phyloP scores from a whole-genome alignment of 768 basidiomycete genomes.

The Mycena sanguinolenta region DNA sequence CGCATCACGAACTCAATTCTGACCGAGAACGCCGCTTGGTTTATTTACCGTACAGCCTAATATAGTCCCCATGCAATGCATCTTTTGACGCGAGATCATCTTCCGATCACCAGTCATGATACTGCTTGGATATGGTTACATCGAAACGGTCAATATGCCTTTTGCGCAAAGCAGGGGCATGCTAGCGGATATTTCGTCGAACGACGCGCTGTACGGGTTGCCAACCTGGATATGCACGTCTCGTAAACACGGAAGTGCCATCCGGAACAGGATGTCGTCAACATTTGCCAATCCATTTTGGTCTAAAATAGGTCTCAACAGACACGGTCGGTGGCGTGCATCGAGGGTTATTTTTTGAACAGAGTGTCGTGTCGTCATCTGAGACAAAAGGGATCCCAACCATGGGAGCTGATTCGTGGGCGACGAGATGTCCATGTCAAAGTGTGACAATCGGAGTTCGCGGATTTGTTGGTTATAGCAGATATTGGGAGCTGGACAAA shows the following conservation, averaged over 20 bases:
- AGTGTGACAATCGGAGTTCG: conserved; percentile 24
- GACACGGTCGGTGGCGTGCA: conserved; percentile 17
- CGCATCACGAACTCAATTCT: neutral
- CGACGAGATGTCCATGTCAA: conserved; percentile 26
- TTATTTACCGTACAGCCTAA: neutral
- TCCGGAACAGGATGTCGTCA: conserved; percentile 15
- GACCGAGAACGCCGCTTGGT: neutral
- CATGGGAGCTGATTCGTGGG: conserved; percentile 32
- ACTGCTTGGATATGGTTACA: conserved; percentile 18
- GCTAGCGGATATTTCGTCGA: conserved; percentile 3
- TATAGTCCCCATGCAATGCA: neutral
- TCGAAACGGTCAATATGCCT: conserved; percentile 9
- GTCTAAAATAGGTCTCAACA: conserved; percentile 1
- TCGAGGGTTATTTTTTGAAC: conserved; percentile 21
- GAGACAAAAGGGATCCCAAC: conserved; percentile 18
- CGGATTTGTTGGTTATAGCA: conserved; percentile 24
- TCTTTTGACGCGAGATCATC: neutral
- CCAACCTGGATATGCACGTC: conserved; percentile 17
- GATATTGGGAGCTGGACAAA: conserved; percentile 22
- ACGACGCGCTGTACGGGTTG: neutral
- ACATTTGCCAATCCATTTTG: conserved; percentile 9
- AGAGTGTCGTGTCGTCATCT: conserved; percentile 12
- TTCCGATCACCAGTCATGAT: conserved; percentile 5
- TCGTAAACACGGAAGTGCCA: neutral
- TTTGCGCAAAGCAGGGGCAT: conserved; percentile 10